Percentiles rank a stretch among this genome's conserved stretches.
Evolutionary conservation across 805 yeast species (phyloP).

Genomic region (Wickerhamomyces chambardii): DNA sequence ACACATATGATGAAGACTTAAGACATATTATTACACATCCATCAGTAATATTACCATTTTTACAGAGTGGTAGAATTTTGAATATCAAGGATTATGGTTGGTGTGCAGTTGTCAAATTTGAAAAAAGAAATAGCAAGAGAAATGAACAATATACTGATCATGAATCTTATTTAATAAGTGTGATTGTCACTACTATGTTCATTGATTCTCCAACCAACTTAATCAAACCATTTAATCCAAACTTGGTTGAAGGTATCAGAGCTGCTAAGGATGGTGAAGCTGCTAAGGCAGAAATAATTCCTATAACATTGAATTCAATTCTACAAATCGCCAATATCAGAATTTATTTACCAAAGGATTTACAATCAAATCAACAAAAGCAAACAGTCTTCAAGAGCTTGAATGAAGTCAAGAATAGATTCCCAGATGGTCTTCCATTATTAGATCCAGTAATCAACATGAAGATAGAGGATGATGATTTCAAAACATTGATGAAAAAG

Average conservation of each 20-base stretch:
- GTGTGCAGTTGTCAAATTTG: constrained; percentile 80
- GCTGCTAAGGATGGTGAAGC: constrained; percentile 73
- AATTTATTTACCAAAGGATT: constrained; percentile 68
- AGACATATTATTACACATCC: constrained; percentile 87
- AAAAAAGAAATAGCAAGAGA: constrained; percentile 61
- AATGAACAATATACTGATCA: constrained; percentile 66
- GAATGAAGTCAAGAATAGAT: constrained; percentile 71
- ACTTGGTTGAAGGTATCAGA: constrained; percentile 80
- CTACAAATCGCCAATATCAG: constrained; percentile 71
- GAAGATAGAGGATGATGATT: constrained; percentile 83
- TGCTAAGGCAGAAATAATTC: constrained; percentile 67
- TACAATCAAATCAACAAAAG: constrained; percentile 54
- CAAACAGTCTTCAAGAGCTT: constrained; percentile 60
- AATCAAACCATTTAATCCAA: constrained; percentile 69
- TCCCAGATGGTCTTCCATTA: constrained; percentile 86
- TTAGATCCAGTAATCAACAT: constrained; percentile 88
- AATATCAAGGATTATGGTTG: constrained; percentile 86
- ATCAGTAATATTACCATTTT: constrained; percentile 69
- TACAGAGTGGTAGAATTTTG: constrained; percentile 84
- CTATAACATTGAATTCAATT: constrained; percentile 76
- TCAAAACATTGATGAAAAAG: constrained; percentile 61
- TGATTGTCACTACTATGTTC: constrained; percentile 69
- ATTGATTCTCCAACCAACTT: constrained; percentile 79
- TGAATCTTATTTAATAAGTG: constrained; percentile 83
- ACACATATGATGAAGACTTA: constrained; percentile 63